Evolutionary conservation across 2,329 filamentous ascomycete genomes (phyloP).

Genomic region (Trichoderma breve): DNA sequence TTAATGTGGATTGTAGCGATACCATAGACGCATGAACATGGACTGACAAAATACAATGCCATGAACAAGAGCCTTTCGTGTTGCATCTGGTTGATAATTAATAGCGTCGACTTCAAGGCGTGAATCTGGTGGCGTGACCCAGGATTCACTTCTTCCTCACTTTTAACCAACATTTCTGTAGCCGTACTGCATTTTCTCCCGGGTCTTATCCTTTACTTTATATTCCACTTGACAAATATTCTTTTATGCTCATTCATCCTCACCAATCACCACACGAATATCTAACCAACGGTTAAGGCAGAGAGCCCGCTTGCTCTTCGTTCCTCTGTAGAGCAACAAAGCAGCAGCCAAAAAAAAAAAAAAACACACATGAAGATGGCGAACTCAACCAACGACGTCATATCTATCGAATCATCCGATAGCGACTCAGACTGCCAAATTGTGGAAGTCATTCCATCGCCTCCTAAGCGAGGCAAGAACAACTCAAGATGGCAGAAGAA

Average conservation of each 20-base stretch:
- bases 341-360: background rate
- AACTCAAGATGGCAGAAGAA: background rate
- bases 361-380: background rate
- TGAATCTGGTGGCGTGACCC: background rate
- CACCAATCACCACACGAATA: background rate
- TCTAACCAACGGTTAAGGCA: background rate
- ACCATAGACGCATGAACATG: slow-evolving; percentile 37
- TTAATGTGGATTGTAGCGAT: slow-evolving; percentile 40
- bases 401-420: background rate
- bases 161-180: background rate
- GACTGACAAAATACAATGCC: slow-evolving; percentile 6
- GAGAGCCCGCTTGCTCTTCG: no score
- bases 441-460: background rate
- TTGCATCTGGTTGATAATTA: background rate
- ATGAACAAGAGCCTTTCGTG: background rate
- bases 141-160: slow-evolving; percentile 5
- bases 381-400: background rate
- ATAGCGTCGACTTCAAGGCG: background rate
- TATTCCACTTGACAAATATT: no score
- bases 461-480: background rate
- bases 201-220: background rate
- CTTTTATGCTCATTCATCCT: background rate
- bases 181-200: background rate
- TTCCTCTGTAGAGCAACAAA: background rate
- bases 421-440: slow-evolving; percentile 8